Conservation (phyloP, 768 basidiomycete genomes). For the Rhodocollybia butyracea region DNA sequence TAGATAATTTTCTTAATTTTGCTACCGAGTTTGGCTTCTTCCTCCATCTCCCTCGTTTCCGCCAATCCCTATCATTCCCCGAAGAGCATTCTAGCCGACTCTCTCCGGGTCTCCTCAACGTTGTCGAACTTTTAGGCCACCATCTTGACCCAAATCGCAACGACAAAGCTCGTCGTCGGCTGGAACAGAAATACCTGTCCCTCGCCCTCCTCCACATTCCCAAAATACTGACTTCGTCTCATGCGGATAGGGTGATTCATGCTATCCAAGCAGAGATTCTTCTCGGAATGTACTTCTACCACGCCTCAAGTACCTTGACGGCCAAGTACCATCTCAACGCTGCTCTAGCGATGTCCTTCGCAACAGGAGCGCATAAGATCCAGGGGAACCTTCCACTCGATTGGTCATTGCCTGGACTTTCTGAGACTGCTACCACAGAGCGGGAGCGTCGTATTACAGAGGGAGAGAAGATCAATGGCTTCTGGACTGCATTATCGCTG, state of each 20-base stretch:
- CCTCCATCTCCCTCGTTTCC: background rate
- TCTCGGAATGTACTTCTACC: background rate
- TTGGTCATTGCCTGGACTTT: background rate
- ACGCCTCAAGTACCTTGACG: background rate
- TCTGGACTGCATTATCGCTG: background rate
- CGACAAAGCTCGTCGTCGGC: background rate
- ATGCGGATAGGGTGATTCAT: background rate
- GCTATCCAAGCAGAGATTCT: background rate
- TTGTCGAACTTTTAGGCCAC: background rate
- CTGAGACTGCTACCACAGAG: background rate
- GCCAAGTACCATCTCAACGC: background rate
- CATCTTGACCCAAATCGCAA: background rate
- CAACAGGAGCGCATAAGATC: background rate
- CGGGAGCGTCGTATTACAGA: background rate
- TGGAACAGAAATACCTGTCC: background rate
- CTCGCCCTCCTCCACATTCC: background rate
- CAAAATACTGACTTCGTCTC: background rate
- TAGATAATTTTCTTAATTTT: background rate
- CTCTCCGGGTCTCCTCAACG: background rate
- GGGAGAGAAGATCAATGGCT: background rate
- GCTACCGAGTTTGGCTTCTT: background rate
- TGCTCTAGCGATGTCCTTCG: background rate
- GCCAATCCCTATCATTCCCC: background rate
- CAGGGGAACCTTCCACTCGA: background rate
- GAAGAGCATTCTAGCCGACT: background rate